Percentiles rank a stretch among this genome's conserved stretches.
Evolutionary conservation across 106 monocot species (phyloP).

Genomic region (Dendrobium chrysotoxum): DNA sequence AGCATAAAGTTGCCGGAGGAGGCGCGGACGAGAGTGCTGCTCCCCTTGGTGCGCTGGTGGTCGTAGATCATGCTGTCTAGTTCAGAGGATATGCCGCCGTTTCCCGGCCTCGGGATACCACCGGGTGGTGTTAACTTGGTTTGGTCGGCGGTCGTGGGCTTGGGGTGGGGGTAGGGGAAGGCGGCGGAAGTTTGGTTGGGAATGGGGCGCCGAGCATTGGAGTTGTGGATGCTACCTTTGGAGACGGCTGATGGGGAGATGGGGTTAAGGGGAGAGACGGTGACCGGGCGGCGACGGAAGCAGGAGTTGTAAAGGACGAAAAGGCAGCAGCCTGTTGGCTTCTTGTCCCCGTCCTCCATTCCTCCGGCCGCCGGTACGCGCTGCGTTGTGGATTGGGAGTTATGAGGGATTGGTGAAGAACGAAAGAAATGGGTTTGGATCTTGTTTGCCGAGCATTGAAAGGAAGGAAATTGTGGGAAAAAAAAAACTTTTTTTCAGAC

Average conservation of each 20-base stretch:
- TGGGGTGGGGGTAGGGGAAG: neutral
- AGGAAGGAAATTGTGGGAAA: no score
- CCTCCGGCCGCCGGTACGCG: neutral
- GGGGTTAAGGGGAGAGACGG: constrained; percentile 12
- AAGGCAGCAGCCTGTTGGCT: constrained; percentile 46
- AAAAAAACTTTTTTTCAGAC: no score
- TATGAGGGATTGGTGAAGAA: no score
- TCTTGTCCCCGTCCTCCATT: constrained; percentile 24
- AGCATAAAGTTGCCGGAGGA: constrained; percentile 80
- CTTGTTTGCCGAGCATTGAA: no score
- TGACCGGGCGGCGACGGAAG: constrained; percentile 34
- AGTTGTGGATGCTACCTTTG: neutral
- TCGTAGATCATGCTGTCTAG: constrained; percentile 59
- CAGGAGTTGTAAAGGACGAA: constrained; percentile 42
- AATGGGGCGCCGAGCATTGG: no score
- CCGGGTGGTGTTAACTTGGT: neutral
- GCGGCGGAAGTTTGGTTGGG: neutral
- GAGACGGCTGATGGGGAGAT: neutral
- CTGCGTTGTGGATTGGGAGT: no score
- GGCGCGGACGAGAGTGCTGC: constrained; percentile 55
- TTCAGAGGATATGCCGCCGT: constrained; percentile 32
- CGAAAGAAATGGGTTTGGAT: no score
- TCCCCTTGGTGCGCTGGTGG: constrained; percentile 53
- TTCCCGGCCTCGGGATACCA: neutral
- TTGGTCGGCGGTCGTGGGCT: neutral